Evolutionary conservation across 192 early-diverging fungal species (phyloP), one percentile per base, ranked within the genome.

Genomic region (Entomortierella beljakovae): DNA sequence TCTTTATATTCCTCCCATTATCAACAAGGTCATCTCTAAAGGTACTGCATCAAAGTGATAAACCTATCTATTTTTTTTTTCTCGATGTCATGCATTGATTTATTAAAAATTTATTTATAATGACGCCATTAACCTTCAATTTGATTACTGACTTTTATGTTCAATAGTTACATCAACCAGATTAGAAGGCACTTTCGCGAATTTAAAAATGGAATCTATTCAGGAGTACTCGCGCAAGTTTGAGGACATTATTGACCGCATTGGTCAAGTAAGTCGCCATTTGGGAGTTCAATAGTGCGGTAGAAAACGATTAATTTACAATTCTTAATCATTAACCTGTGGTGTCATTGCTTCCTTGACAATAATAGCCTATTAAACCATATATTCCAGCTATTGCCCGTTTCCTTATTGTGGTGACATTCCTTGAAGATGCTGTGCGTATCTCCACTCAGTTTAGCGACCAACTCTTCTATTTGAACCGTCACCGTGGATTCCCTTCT

Each of bases 351-450:
- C 5, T 31, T 6, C 32, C 31, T 57, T 18, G 32, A 20, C 35
- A 20, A 20, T 57, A 26, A 22, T 42, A 87, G 35, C 95, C 94
- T 46, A 72, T 98, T 35, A 99, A 99, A 87, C 96, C 96, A 37
- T 91, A 91, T 73, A 89, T 98, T 40, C 96, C 97, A 3, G 89
- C 84, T 71, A 91, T 97, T 55, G 95, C 95, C 20, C 92, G 97
- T 7, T 94, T 96, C 64, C 86, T 99, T n/a, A 90, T 99, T 29
- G 95, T 99, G 25, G 95, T 93, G 38, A 99, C 97, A 16, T 99
- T 98, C 82, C 82, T 98, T 50, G 97, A 98, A 81, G 97, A 98
- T 80, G 88, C 96, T 4, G 68, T 97, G 20, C 91, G 97, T 50
- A 96, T 98, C 57, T 80, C 90, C 70, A 87, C 91, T 60, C 96